Evolutionary conservation across 2,329 filamentous ascomycete species (phyloP), one percentile per base, ranked within the genome.

Genomic region (Dactylellina leptospora): DNA sequence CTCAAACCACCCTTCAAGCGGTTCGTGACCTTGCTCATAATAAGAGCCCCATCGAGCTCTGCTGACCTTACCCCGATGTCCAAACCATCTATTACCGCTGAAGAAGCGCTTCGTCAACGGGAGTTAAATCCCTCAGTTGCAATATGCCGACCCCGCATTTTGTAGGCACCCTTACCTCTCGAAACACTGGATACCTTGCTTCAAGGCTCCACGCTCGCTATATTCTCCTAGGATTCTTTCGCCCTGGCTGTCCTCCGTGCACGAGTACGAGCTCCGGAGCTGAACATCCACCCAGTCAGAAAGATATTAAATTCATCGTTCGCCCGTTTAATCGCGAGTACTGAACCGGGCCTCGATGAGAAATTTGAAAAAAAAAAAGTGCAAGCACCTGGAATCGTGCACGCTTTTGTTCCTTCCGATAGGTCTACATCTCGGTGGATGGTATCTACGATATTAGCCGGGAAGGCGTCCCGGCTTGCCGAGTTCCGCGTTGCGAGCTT

Each of bases 381-480:
- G 50, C 50, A 47, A 56, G 50, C 56, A 50, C 64, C 44, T 70
- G 36, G 40, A 60, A 28, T 20, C 62, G 48, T 48, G n/a, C n/a
- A 62, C 42, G 28, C 22, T 47, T 58, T 23, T 23, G 20, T 53
- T 18, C 33, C 13, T 27, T 42, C 36, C 66, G 38, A 58, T 58
- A 50, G 63, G 64, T 27, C 16, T 25, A 55, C 40, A 23, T 51
- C 36, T 44, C 13, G n/a, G 30, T 44, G 47, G 18, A 47, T 36
- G 50, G 58, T 55, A 55, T 55, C 55, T 50, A 50, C 58, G 58
- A 38, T 56, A 62, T 58, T 71, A 71, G 58, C 66, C 66, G 66
- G 63, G 66, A 71, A 62, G 51, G 48, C 66, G 66, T 71, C 66
- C 66, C 66, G 66, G 66, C 66, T 71, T 71, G 58, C 66, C 66